Base-by-base conservation (phyloP, 495 filamentous ascomycete species). In the Penicillium macrosclerotiorum region DNA sequence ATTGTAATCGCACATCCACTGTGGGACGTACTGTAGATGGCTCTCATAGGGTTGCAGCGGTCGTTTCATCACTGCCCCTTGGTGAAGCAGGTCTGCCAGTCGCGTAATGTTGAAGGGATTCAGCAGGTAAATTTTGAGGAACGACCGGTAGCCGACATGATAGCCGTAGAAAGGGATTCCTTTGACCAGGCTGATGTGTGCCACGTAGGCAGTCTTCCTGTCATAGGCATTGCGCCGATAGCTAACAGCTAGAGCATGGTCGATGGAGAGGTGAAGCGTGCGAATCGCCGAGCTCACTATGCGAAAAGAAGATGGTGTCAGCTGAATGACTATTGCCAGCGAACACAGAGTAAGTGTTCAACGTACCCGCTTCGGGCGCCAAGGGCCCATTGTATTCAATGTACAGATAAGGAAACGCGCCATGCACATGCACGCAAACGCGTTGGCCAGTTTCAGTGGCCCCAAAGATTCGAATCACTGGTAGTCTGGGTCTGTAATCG, bases 1-100 rank as follows among this genome's bases (percentile, higher is more conserved):
- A 53, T 95, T 97, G 74, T 90, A 97, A 60, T 98, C 94, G 52
- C 85, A 86, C 92, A 97, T 96, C 81, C 94, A 97, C 69, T 96
- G 94, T 1, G 91, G 77, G 7, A 96, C 66, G 65, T 86, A 97
- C 63, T 94, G 86, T 31, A 97, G 63, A 64, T 97, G 94, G 36
- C 85, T 89, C 65, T 98, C 93, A 60, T 90, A 93, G 2, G 93
- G 91, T 55, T 98, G 93, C 25, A 97, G 82, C 8, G 78, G 72
- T 34, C 75, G 81, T 55, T 86, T 85, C 81, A 97, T 80, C 34
- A 98, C 79, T 9, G 83, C 82, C 18, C 92, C 93, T 62, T 94
- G 88, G 18, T 86, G 82, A 25, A 98, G 71, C 24, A 97, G 77
- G 47, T 96, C 89, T 13, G 85, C 83, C 37, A 97, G 73, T 11